Evolutionary conservation across 2,329 filamentous ascomycete species (phyloP).

Genomic region (Botrytis sinoallii): DNA sequence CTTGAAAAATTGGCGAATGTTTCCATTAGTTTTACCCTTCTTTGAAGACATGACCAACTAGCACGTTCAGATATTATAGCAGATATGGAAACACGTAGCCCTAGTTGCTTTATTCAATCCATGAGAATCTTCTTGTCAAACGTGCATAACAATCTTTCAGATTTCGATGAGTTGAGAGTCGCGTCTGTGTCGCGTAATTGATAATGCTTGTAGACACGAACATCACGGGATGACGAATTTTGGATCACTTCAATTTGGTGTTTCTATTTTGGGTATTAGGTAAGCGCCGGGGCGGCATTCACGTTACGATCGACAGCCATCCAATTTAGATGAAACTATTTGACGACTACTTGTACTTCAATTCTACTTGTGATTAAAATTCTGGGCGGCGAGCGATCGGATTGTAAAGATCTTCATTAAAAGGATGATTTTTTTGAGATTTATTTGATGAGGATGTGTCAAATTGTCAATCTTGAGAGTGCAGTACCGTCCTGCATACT

Average conservation of each 20-base stretch:
- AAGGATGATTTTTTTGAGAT: neutral
- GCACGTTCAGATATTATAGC: neutral
- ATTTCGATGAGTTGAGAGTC: neutral
- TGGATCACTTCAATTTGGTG: neutral
- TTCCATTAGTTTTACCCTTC: slow-evolving; percentile 9
- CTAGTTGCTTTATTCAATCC: neutral
- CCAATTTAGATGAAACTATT: slow-evolving; percentile 2
- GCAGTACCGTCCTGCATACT: neutral
- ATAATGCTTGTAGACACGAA: slow-evolving; percentile 13
- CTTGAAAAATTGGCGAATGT: slow-evolving; percentile 15
- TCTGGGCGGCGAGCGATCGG: neutral
- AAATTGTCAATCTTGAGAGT: neutral
- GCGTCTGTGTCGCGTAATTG: slow-evolving; percentile 6
- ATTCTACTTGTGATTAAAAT: neutral
- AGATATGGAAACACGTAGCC: neutral
- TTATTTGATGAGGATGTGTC: neutral
- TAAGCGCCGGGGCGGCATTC: neutral
- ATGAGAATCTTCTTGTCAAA: neutral
- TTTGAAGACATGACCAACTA: slow-evolving; percentile 5
- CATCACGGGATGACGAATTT: slow-evolving; percentile 10
- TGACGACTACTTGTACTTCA: neutral
- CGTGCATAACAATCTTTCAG: neutral
- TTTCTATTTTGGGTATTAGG: slow-evolving; percentile 9
- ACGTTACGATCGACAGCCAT: slow-evolving; percentile 8
- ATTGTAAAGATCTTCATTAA: neutral